Conservation (phyloP, 2,329 filamentous ascomycete species). For the Cytospora mali region DNA sequence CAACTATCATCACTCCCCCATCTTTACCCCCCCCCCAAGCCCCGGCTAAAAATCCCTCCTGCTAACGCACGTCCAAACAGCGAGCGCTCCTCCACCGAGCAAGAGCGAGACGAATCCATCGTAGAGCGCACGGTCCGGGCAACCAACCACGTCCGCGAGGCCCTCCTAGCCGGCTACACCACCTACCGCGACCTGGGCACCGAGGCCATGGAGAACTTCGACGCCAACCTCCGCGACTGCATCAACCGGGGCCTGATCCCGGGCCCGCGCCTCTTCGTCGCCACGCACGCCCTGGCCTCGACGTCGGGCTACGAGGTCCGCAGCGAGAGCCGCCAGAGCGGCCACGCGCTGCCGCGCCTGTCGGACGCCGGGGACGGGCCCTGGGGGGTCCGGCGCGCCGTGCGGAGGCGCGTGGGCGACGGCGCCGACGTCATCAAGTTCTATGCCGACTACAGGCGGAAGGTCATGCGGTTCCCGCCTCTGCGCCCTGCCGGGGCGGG, state of each 20-base stretch:
- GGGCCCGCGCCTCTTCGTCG: slow-evolving; percentile 58
- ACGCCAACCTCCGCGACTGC: slow-evolving; percentile 54
- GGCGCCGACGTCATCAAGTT: slow-evolving; percentile 55
- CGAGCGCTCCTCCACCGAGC: slow-evolving; percentile 45
- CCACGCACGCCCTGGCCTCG: slow-evolving; percentile 53
- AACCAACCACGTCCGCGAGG: slow-evolving; percentile 54
- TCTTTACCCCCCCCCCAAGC: too few relatives aligned
- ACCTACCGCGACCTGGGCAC: slow-evolving; percentile 60
- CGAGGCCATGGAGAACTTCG: slow-evolving; percentile 52
- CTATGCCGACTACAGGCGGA: slow-evolving; percentile 52
- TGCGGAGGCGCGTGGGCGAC: slow-evolving; percentile 49
- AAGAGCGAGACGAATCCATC: slow-evolving; percentile 61
- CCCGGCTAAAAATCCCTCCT: too few relatives aligned
- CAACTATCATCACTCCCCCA: slow-evolving; percentile 26
- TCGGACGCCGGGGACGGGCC: slow-evolving; percentile 52
- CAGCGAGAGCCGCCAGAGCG: slow-evolving; percentile 46
- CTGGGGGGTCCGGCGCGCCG: slow-evolving; percentile 48
- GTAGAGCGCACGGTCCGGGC: slow-evolving; percentile 58
- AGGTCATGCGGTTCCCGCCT: slow-evolving; percentile 46
- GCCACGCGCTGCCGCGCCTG: slow-evolving; percentile 40
- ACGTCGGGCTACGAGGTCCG: slow-evolving; percentile 53
- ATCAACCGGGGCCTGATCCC: slow-evolving; percentile 57
- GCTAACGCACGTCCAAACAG: slow-evolving; percentile 30
- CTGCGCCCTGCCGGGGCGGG: slow-evolving; percentile 34
- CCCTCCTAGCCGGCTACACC: slow-evolving; percentile 60